These are phyloP conservation scores for Lactifluus hygrophoroides DNA, from an alignment of 768 basidiomycete species.

Conservation along the genomic window DNA sequence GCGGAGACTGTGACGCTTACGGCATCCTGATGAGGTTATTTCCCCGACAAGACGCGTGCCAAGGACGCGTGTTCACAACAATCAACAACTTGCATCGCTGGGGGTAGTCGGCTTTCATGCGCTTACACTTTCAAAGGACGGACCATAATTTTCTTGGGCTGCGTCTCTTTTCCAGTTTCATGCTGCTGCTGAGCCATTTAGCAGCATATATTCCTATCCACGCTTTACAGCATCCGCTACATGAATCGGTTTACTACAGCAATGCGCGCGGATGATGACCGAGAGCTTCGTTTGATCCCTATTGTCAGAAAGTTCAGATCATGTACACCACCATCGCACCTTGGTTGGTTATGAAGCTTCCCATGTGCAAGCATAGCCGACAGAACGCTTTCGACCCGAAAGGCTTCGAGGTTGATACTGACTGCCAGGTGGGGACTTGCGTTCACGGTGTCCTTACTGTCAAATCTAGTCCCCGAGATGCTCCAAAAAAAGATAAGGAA, in stretches of 20 bases:
- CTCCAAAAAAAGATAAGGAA: background rate
- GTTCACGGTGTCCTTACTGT: background rate
- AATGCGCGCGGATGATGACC: background rate
- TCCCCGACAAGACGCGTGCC: background rate
- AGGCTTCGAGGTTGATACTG: background rate
- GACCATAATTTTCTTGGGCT: background rate
- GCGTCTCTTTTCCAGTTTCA: background rate
- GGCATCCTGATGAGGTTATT: slow-evolving; percentile 3
- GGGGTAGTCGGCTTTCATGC: background rate
- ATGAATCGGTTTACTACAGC: background rate
- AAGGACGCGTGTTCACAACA: too few species aligned
- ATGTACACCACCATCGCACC: background rate
- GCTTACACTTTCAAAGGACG: background rate
- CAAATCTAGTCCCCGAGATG: background rate
- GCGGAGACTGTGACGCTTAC: background rate
- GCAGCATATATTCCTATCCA: background rate
- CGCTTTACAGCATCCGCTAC: background rate
- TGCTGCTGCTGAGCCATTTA: background rate
- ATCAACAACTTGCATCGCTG: background rate
- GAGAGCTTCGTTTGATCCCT: background rate
- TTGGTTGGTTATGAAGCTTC: background rate
- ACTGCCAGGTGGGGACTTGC: too few species aligned
- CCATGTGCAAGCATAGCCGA: background rate
- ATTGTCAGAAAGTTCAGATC: background rate
- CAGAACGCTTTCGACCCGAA: background rate